Percentiles rank a stretch among this genome's conserved stretches.
Conservation (phyloP, 331 rosid species). For the Rhamnella rubrinervis region DNA sequence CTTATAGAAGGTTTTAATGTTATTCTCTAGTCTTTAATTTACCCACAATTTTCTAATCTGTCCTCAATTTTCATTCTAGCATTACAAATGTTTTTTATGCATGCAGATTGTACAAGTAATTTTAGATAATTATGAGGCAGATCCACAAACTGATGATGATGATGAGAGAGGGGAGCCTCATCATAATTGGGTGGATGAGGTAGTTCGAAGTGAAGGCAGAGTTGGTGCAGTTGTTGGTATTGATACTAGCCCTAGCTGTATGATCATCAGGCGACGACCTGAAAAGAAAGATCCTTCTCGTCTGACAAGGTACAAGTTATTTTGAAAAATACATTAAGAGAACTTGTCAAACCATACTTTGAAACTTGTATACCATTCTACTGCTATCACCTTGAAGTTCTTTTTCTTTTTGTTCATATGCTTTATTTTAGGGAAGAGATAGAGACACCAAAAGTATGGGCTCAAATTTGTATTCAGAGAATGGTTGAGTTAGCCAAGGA, state of each 20-base stretch:
- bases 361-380: neutral
- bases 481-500: constrained; percentile 89
- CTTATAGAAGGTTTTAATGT: neutral
- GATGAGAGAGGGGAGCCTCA: constrained; percentile 50
- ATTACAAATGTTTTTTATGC: constrained; percentile 14
- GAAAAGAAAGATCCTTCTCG: constrained; percentile 72
- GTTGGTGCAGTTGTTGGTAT: constrained; percentile 48
- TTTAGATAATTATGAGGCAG: constrained; percentile 67
- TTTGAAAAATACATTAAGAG: constrained; percentile 8
- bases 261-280: constrained; percentile 60
- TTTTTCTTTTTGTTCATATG: neutral
- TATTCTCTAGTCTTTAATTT: neutral
- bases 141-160: constrained; percentile 44
- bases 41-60: neutral
- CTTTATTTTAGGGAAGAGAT: constrained; percentile 68
- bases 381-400: neutral
- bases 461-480: constrained; percentile 87
- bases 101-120: constrained; percentile 69
- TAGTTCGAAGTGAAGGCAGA: constrained; percentile 66
- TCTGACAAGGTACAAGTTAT: constrained; percentile 58
- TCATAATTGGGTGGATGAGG: constrained; percentile 98
- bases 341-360: neutral
- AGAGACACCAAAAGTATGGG: constrained; percentile 84
- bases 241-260: constrained; percentile 45
- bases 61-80: neutral